These are phyloP conservation scores for Vitis hybrid DNA, from an alignment of 177 flowering plant genomes.

Conservation along the genomic window DNA sequence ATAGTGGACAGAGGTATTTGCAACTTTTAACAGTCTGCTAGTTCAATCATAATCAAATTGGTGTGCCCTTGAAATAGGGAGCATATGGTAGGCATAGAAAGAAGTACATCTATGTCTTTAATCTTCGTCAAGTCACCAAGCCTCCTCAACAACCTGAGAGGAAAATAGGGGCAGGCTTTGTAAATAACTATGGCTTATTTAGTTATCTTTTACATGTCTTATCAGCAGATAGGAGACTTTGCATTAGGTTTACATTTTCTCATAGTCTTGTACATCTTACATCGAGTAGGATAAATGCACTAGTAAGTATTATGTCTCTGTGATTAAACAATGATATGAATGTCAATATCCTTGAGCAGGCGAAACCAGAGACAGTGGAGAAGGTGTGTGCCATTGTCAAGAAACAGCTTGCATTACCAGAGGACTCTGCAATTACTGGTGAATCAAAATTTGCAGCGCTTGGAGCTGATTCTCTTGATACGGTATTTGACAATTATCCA, in stretches of 20 bases:
- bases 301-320: background rate
- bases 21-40: background rate
- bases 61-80: background rate
- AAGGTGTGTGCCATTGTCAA: conserved; percentile 70
- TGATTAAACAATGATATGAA: background rate
- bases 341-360: conserved; percentile 37
- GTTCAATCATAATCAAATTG: background rate
- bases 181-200: background rate
- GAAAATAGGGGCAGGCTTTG: conserved; percentile 2
- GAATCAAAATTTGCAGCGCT: conserved; percentile 62
- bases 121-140: background rate
- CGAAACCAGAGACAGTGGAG: conserved; percentile 66
- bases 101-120: too few relatives aligned
- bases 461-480: conserved; percentile 92
- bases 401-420: conserved; percentile 68
- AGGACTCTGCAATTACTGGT: conserved; percentile 46
- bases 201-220: background rate
- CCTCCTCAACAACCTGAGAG: background rate
- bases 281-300: background rate
- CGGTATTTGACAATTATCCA: conserved; percentile 40
- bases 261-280: background rate
- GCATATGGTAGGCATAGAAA: background rate
- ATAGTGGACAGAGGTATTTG: background rate
- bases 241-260: background rate
- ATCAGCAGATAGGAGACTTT: background rate